Conservation (phyloP, 2,329 filamentous ascomycete genomes). For the Emergomyces pasteurianus region DNA sequence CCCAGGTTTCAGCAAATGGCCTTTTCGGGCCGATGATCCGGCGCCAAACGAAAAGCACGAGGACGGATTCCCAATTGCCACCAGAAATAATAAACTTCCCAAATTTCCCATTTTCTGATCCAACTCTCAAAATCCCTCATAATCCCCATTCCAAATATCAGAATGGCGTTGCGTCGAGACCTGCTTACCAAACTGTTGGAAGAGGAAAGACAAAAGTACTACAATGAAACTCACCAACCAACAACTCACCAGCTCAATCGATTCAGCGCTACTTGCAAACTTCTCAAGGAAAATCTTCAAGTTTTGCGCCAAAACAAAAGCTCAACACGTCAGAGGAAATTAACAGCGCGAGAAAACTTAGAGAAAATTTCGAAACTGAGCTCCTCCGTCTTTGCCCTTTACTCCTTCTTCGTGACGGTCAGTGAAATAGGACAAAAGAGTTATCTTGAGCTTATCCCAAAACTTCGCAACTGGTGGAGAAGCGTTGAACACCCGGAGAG, state of each 20-base stretch:
- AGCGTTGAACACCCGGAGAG: too few relatives aligned
- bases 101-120: not conserved
- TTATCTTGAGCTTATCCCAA: too few relatives aligned
- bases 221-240: not conserved
- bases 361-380: too few relatives aligned
- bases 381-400: too few relatives aligned
- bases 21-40: too few relatives aligned
- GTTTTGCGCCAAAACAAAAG: not conserved
- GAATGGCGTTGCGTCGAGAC: not conserved
- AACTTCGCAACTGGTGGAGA: too few relatives aligned
- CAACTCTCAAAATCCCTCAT: not conserved
- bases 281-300: not conserved
- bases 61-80: too few relatives aligned
- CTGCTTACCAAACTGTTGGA: not conserved
- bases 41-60: too few relatives aligned
- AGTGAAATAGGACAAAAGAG: too few relatives aligned
- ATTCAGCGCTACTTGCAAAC: not conserved
- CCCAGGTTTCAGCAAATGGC: too few relatives aligned
- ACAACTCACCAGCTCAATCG: not conserved
- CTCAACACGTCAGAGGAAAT: not conserved
- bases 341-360: too few relatives aligned
- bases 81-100: not conserved
- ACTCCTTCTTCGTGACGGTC: too few relatives aligned
- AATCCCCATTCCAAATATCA: not conserved
- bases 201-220: not conserved